Evolutionary conservation across 1,284 basidiomycete genomes (phyloP).

Genomic region (Albatrellus sp.): DNA sequence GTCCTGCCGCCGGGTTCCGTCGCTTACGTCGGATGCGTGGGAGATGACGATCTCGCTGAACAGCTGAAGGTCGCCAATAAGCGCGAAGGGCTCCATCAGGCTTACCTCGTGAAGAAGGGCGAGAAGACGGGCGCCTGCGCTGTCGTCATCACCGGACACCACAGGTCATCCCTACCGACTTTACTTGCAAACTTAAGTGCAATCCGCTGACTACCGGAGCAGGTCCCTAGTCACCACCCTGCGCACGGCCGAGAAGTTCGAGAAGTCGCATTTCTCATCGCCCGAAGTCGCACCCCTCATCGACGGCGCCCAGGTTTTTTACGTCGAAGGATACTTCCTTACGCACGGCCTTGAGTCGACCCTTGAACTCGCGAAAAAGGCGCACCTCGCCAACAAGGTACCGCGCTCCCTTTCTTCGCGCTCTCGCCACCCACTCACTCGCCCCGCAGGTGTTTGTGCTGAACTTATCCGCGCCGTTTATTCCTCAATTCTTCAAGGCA

Average conservation of each 20-base stretch:
- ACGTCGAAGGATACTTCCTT: conserved; percentile 96
- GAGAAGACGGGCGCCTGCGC: conserved; percentile 95
- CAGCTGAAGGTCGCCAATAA: conserved; percentile 90
- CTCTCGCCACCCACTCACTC: conserved; percentile 1
- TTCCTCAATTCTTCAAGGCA: conserved; percentile 85
- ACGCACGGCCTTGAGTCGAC: conserved; percentile 81
- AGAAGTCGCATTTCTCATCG: conserved; percentile 70
- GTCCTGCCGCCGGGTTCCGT: conserved; percentile 83
- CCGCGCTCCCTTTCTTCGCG: conserved; percentile 1
- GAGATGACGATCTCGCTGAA: conserved; percentile 82
- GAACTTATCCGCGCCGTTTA: conserved; percentile 97
- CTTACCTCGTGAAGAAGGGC: conserved; percentile 82
- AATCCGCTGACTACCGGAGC: background rate
- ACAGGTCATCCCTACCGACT: conserved; percentile 54
- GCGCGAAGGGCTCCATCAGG: conserved; percentile 82
- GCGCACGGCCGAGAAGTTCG: conserved; percentile 85
- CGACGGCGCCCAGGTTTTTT: conserved; percentile 77
- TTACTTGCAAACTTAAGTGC: too few relatives aligned
- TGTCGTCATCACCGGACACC: conserved; percentile 88
- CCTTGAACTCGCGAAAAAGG: conserved; percentile 70
- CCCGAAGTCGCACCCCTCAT: conserved; percentile 69
- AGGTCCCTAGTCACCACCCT: conserved; percentile 89
- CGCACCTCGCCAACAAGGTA: conserved; percentile 72
- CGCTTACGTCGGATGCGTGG: conserved; percentile 92
- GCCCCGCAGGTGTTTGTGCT: conserved; percentile 63